These are phyloP conservation scores for Aphanomyces stellatus DNA, from an alignment of 352 stramenopile genomes.

Conservation along the genomic window DNA sequence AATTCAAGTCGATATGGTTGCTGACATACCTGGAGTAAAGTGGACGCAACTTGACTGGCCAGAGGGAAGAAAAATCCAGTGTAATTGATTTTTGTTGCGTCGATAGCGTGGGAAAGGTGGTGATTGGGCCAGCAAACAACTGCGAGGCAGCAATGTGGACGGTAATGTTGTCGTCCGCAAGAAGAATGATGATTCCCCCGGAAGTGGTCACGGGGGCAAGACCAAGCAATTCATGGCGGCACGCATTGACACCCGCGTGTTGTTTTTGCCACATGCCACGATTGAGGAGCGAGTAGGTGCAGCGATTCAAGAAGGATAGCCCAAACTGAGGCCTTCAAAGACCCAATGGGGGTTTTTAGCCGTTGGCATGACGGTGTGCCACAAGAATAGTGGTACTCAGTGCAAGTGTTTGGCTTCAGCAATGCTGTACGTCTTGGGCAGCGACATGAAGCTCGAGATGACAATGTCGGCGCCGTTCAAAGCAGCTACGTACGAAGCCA, in stretches of 20 bases:
- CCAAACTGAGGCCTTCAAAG: background rate
- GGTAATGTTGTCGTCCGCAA: background rate
- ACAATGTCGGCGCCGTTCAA: constrained; percentile 10
- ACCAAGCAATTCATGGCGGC: background rate
- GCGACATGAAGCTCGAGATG: background rate
- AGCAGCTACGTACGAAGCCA: constrained; percentile 7
- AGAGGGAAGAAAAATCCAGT: constrained; percentile 1
- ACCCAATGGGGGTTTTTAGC: background rate
- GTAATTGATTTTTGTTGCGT: background rate
- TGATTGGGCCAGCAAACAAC: background rate
- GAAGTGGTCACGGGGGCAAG: constrained; percentile 3
- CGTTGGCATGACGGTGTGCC: background rate
- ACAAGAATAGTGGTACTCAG: constrained; percentile 10
- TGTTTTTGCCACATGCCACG: background rate
- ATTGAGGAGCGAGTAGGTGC: background rate
- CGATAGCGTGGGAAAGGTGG: background rate
- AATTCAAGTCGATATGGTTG: too few relatives aligned
- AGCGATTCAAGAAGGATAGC: constrained; percentile 4
- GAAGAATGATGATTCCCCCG: background rate
- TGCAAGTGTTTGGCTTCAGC: background rate
- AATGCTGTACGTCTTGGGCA: background rate
- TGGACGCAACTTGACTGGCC: background rate
- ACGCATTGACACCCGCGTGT: constrained; percentile 1
- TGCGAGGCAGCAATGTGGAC: background rate
- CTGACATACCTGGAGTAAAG: background rate